Percentiles rank a stretch among this genome's conserved stretches.
Evolutionary conservation across 2,329 filamentous ascomycete genomes (phyloP).

Genomic region (Beauveria brongniartii): DNA sequence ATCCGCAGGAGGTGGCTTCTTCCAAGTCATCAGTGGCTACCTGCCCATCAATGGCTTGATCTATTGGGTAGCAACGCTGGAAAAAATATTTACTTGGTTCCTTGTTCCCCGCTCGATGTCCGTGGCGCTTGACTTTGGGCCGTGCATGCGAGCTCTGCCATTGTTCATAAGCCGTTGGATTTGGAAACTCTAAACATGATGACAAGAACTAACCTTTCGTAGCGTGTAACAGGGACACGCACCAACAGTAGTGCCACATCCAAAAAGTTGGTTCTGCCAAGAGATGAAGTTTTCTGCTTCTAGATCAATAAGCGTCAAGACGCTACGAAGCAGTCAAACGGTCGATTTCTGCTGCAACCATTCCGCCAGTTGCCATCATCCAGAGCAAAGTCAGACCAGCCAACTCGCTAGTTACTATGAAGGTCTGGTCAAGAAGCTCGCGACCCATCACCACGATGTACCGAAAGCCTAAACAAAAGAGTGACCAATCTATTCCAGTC

Average conservation of each 20-base stretch:
- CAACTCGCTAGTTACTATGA: not conserved
- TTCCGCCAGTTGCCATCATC: not conserved
- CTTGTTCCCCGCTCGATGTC: not conserved
- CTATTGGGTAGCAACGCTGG: no score
- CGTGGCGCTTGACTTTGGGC: not conserved
- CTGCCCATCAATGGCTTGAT: not conserved
- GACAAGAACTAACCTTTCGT: not conserved
- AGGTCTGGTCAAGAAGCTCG: not conserved
- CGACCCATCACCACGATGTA: not conserved
- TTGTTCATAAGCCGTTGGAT: not conserved
- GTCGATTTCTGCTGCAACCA: not conserved
- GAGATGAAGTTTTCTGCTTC: no score
- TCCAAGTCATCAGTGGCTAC: not conserved
- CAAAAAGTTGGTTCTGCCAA: no score
- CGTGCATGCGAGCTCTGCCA: not conserved
- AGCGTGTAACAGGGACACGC: not conserved
- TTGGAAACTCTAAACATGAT: not conserved
- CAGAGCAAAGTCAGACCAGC: not conserved
- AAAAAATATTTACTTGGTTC: not conserved
- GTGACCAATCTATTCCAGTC: no score
- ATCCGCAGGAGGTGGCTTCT: not conserved
- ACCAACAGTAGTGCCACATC: not conserved
- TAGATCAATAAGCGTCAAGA: not conserved
- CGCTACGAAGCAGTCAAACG: not conserved
- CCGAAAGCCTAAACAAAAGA: not conserved